These are phyloP conservation scores for Pharnaceum exiguum DNA, from an alignment of 148 eudicot species.

Conservation along the genomic window DNA sequence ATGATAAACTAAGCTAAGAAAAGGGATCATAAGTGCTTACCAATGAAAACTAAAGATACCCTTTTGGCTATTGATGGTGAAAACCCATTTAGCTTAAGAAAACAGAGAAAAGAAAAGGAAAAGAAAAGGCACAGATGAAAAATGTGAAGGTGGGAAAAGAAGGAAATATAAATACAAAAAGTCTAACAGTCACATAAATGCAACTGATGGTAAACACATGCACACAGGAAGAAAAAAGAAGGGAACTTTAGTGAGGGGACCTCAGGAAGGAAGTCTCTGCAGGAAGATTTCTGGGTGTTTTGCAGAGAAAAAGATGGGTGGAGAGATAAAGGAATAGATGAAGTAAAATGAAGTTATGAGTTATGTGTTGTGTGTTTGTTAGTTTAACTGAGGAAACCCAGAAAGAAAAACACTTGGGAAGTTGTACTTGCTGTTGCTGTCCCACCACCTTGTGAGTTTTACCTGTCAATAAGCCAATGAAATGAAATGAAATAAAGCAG, in stretches of 20 bases:
- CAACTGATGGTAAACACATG: neutral
- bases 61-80: too few relatives aligned
- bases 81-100: neutral
- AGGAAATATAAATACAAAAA: too few relatives aligned
- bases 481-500: too few relatives aligned
- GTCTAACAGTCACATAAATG: slow-evolving; percentile 7
- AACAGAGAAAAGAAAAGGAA: neutral
- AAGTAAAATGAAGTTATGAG: neutral
- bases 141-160: slow-evolving; percentile 11
- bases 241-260: slow-evolving; percentile 13
- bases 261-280: slow-evolving; percentile 2
- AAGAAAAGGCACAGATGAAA: slow-evolving; percentile 11
- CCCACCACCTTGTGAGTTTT: slow-evolving; percentile 1
- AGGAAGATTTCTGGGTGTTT: slow-evolving; percentile 19
- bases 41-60: neutral
- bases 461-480: slow-evolving; percentile 17
- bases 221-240: neutral
- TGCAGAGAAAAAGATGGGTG: slow-evolving; percentile 21
- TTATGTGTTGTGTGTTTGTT: too few relatives aligned
- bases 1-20: neutral
- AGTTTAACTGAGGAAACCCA: too few relatives aligned
- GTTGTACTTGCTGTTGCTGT: too few relatives aligned
- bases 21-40: slow-evolving; percentile 6
- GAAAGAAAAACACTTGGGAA: too few relatives aligned
- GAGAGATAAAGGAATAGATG: neutral